A percentile compares a stretch with the other conserved stretches of the same genome.
Evolutionary conservation across 805 yeast genomes (phyloP).

Genomic region (Pichia deserticola): DNA sequence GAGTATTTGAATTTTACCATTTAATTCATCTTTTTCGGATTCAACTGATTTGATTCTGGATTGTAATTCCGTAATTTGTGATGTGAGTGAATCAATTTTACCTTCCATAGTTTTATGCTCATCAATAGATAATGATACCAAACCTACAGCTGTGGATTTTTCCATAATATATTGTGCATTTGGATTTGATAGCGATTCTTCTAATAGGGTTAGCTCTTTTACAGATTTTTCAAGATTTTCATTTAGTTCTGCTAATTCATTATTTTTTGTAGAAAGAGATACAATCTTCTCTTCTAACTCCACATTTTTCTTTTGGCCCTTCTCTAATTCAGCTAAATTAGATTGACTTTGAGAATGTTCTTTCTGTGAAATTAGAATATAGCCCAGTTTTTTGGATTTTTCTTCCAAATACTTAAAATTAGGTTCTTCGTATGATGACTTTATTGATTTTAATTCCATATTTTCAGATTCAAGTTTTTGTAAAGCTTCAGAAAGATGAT

Average conservation of each 20-base stretch:
- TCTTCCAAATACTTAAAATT: conserved; percentile 18
- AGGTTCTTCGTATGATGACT: conserved; percentile 9
- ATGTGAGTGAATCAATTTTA: conserved; percentile 2
- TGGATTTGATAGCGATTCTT: conserved; percentile 7
- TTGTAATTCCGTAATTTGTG: background rate
- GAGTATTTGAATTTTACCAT: conserved; percentile 5
- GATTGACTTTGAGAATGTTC: conserved; percentile 4
- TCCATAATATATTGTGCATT: conserved; percentile 19
- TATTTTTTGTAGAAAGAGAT: background rate
- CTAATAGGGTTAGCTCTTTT: background rate
- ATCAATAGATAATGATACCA: conserved; percentile 13
- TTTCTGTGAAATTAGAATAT: conserved; percentile 12
- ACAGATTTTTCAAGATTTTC: background rate
- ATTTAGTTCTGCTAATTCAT: conserved; percentile 3
- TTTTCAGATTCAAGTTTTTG: background rate
- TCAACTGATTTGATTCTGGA: background rate
- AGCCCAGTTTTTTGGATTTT: conserved; percentile 14
- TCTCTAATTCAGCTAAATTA: background rate
- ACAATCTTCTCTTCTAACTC: conserved; percentile 1
- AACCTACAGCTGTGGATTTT: conserved; percentile 14
- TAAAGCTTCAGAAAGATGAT: background rate
- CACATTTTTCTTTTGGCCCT: background rate
- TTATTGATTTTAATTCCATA: conserved; percentile 1
- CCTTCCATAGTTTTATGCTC: conserved; percentile 6
- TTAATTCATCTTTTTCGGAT: background rate